Conservation (phyloP, 208 protist genomes). For the Phytomonas sp. region DNA sequence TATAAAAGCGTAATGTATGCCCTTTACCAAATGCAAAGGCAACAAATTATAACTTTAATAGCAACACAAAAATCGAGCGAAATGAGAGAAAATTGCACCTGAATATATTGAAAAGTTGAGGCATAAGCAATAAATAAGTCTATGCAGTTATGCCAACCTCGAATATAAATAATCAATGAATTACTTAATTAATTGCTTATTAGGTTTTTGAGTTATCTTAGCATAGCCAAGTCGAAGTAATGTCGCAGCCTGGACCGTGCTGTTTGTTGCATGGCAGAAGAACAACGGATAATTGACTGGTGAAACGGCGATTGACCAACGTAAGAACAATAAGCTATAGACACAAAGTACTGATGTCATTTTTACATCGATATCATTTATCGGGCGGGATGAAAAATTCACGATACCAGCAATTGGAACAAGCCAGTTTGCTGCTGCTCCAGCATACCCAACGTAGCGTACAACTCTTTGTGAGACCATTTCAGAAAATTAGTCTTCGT, state of each 20-base stretch:
- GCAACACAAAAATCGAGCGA: too few relatives aligned
- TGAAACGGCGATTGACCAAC: constrained; percentile 78
- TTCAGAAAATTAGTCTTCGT: constrained; percentile 5
- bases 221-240: constrained; percentile 32
- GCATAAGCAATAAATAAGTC: background rate
- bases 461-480: constrained; percentile 74
- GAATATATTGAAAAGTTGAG: too few relatives aligned
- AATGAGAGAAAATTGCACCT: too few relatives aligned
- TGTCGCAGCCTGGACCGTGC: constrained; percentile 55
- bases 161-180: background rate
- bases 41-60: too few relatives aligned
- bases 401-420: constrained; percentile 83
- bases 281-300: constrained; percentile 85
- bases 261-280: constrained; percentile 80
- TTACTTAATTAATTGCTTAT: constrained; percentile 19
- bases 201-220: constrained; percentile 7
- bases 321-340: constrained; percentile 79
- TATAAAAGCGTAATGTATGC: too few relatives aligned
- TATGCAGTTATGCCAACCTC: background rate
- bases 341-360: constrained; percentile 71
- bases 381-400: constrained; percentile 70
- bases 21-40: too few relatives aligned
- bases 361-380: constrained; percentile 73
- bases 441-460: constrained; percentile 68
- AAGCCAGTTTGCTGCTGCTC: constrained; percentile 84